Percentiles rank a stretch among this genome's conserved stretches.
Evolutionary conservation across 2,329 filamentous ascomycete species (phyloP).

Genomic region (Fusarium humuli): DNA sequence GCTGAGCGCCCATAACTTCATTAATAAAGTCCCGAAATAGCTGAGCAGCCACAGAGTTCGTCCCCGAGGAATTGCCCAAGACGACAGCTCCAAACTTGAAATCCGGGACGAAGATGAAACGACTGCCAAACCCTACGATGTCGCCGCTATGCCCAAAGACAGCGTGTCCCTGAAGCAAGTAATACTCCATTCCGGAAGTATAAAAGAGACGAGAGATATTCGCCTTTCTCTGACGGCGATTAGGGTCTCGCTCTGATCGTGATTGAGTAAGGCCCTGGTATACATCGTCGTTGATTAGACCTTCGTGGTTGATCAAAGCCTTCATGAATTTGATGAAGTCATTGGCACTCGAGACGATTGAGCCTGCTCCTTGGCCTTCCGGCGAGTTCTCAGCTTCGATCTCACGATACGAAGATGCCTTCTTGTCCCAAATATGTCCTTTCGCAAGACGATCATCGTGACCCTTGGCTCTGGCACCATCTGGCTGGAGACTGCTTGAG

Average conservation of each 20-base stretch:
- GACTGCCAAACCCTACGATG: slow-evolving; percentile 43
- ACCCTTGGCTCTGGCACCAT: not conserved
- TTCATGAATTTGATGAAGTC: slow-evolving; percentile 49
- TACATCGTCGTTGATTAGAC: slow-evolving; percentile 41
- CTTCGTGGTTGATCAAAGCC: slow-evolving; percentile 43
- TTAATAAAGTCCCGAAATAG: slow-evolving; percentile 41
- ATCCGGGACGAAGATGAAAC: slow-evolving; percentile 46
- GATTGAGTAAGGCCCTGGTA: slow-evolving; percentile 38
- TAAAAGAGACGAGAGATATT: slow-evolving; percentile 29
- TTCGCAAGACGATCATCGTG: not conserved
- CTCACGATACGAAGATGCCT: not conserved
- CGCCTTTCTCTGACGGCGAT: slow-evolving; percentile 12
- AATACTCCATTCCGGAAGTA: slow-evolving; percentile 41
- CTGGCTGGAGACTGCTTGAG: slow-evolving; percentile 9
- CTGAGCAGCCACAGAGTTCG: slow-evolving; percentile 24
- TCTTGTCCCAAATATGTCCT: slow-evolving; percentile 29
- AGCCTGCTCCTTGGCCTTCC: slow-evolving; percentile 49
- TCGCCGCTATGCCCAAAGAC: slow-evolving; percentile 45
- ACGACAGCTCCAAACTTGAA: slow-evolving; percentile 44
- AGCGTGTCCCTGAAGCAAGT: slow-evolving; percentile 37
- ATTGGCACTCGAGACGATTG: slow-evolving; percentile 45
- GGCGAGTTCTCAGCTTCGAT: slow-evolving; percentile 27
- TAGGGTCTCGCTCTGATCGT: slow-evolving; percentile 34
- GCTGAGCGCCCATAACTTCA: slow-evolving; percentile 11
- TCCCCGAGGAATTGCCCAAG: slow-evolving; percentile 42